phyloP scores from a whole-genome alignment of 495 filamentous ascomycete species.

The Copromyces sp. region DNA sequence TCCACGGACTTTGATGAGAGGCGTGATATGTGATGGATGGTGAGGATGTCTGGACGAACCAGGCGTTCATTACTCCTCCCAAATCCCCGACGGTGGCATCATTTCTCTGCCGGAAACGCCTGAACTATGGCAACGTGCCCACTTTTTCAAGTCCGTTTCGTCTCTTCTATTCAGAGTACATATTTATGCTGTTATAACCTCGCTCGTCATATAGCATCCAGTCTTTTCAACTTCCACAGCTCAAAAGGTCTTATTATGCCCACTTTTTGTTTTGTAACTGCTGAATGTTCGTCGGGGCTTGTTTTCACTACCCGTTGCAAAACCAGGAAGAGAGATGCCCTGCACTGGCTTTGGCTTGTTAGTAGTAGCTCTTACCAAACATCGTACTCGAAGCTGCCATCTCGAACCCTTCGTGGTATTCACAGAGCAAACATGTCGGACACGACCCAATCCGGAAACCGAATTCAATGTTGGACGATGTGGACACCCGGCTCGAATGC shows the following conservation, averaged over 20 bases:
- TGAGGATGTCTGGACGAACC: background rate
- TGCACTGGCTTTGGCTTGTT: background rate
- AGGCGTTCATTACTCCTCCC: background rate
- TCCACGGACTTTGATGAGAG: background rate
- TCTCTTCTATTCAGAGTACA: background rate
- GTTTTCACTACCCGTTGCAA: no score
- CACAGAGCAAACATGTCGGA: background rate
- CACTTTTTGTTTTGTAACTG: background rate
- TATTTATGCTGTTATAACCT: background rate
- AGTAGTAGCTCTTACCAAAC: background rate
- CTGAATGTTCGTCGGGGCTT: no score
- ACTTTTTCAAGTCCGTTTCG: background rate
- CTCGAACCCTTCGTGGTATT: background rate
- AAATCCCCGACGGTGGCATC: background rate
- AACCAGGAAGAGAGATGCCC: background rate
- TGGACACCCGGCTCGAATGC: background rate
- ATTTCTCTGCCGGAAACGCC: background rate
- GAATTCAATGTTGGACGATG: background rate
- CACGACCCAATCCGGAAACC: background rate
- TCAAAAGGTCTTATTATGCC: background rate
- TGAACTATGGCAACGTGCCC: background rate
- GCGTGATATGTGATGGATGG: background rate
- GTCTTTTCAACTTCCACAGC: background rate
- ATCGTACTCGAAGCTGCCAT: no score
- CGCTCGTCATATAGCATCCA: background rate